Conservation (phyloP, 2,329 filamentous ascomycete species). For the Penicillium verrucosum region DNA sequence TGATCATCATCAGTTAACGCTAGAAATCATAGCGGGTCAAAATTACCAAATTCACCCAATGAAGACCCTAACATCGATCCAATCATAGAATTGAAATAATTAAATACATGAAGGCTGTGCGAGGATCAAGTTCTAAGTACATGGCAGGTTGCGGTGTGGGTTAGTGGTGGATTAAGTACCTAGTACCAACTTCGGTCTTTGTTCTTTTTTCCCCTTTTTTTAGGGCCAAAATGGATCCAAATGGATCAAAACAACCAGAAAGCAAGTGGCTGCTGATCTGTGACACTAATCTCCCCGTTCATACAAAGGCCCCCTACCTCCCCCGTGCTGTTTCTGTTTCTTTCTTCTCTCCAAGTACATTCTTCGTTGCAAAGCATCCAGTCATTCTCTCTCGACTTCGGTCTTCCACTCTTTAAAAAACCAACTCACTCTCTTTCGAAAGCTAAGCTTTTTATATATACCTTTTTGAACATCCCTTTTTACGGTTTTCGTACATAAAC, state of each 20-base stretch:
- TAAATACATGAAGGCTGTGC: constrained; percentile 11
- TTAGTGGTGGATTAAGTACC: constrained; percentile 6
- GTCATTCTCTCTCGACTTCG: constrained; percentile 42
- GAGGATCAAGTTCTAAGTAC: constrained; percentile 10
- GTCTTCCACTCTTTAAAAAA: constrained; percentile 43
- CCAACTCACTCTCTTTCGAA: constrained; percentile 16
- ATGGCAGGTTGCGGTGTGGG: constrained; percentile 4
- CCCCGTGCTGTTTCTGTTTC: constrained; percentile 23
- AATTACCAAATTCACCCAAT: neutral
- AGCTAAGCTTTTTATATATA: constrained; percentile 29
- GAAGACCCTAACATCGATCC: constrained; percentile 2
- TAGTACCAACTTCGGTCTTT: constrained; percentile 1
- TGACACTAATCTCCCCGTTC: constrained; percentile 38
- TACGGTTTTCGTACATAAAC: constrained; percentile 29
- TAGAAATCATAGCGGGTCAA: constrained; percentile 7
- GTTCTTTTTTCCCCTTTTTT: constrained; percentile 10
- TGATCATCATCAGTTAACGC: constrained; percentile 2
- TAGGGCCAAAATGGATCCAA: constrained; percentile 6
- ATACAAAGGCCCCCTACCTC: constrained; percentile 37
- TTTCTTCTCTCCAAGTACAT: constrained; percentile 31
- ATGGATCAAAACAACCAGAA: neutral
- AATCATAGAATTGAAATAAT: constrained; percentile 9
- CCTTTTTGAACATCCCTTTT: constrained; percentile 26
- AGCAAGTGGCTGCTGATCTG: constrained; percentile 23
- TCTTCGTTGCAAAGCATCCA: constrained; percentile 34